phyloP scores from a whole-genome alignment of 306 rosid genomes.

The Lathyrus aphaca region DNA sequence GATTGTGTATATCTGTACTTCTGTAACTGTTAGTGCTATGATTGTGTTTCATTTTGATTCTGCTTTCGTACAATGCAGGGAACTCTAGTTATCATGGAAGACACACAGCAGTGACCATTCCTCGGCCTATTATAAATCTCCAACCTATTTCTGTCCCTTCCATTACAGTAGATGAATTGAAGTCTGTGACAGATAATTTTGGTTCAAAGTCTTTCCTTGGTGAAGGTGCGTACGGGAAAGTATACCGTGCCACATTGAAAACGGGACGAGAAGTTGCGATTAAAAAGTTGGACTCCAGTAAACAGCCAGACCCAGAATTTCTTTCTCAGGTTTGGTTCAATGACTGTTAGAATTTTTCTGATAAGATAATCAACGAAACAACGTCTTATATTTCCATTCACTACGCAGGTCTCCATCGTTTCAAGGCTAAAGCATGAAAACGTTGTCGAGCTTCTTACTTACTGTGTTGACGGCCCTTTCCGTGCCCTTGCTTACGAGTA shows the following conservation, averaged over 20 bases:
- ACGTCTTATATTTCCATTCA: neutral
- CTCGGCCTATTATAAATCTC: slow-evolving; percentile 40
- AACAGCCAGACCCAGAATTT: slow-evolving; percentile 74
- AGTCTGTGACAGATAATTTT: slow-evolving; percentile 69
- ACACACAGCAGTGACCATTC: slow-evolving; percentile 46
- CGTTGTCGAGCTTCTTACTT: slow-evolving; percentile 67
- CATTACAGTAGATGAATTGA: slow-evolving; percentile 70
- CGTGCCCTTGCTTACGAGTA: slow-evolving; percentile 74
- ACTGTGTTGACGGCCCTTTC: slow-evolving; percentile 69
- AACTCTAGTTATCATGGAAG: slow-evolving; percentile 44
- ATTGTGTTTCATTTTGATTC: slow-evolving; percentile 18
- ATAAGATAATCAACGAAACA: neutral
- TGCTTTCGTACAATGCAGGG: slow-evolving; percentile 45
- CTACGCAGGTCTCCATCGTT: slow-evolving; percentile 67
- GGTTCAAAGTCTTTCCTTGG: slow-evolving; percentile 66
- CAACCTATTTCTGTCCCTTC: slow-evolving; percentile 75
- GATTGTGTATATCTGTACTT: neutral
- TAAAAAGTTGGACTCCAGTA: slow-evolving; percentile 77
- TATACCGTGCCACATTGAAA: slow-evolving; percentile 56
- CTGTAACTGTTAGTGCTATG: neutral
- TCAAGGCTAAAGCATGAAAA: slow-evolving; percentile 82
- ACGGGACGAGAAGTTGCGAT: slow-evolving; percentile 66
- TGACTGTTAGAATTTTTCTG: neutral
- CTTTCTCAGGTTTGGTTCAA: slow-evolving; percentile 64
- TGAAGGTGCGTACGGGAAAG: slow-evolving; percentile 87